Conservation (phyloP, 176 grass and related monocot species). For the maize (Zea mays) region DNA sequence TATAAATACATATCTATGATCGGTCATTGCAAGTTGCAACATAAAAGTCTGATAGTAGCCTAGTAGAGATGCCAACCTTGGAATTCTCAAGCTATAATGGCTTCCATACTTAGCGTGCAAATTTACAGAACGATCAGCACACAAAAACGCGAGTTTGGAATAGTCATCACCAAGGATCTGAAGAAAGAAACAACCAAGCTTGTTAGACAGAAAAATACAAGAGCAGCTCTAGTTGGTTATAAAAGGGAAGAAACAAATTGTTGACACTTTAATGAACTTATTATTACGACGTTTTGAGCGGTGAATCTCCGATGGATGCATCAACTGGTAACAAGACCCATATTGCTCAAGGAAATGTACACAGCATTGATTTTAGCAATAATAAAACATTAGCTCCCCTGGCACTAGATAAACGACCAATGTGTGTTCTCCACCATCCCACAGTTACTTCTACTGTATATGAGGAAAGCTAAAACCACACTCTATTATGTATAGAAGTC, state of each 20-base stretch:
- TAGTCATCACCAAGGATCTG: slow-evolving; percentile 85
- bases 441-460: slow-evolving; percentile 9
- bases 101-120: slow-evolving; percentile 94
- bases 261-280: background rate
- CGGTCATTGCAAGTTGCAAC: background rate
- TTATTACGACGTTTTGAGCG: background rate
- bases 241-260: slow-evolving; percentile 15
- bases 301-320: background rate
- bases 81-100: slow-evolving; percentile 93
- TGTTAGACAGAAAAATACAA: slow-evolving; percentile 31
- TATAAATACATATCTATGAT: slow-evolving; percentile 8
- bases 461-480: background rate
- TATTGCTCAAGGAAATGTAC: background rate
- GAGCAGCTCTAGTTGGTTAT: background rate
- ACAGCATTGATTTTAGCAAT: background rate
- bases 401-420: slow-evolving; percentile 8
- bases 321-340: background rate
- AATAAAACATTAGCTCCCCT: background rate
- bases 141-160: slow-evolving; percentile 88
- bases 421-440: background rate
- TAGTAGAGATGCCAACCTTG: slow-evolving; percentile 56
- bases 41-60: background rate
- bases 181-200: slow-evolving; percentile 29
- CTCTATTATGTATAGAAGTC: background rate
- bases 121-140: slow-evolving; percentile 85